Base-by-base conservation (phyloP, 2,329 filamentous ascomycete species). In the Helotiales sp. region DNA sequence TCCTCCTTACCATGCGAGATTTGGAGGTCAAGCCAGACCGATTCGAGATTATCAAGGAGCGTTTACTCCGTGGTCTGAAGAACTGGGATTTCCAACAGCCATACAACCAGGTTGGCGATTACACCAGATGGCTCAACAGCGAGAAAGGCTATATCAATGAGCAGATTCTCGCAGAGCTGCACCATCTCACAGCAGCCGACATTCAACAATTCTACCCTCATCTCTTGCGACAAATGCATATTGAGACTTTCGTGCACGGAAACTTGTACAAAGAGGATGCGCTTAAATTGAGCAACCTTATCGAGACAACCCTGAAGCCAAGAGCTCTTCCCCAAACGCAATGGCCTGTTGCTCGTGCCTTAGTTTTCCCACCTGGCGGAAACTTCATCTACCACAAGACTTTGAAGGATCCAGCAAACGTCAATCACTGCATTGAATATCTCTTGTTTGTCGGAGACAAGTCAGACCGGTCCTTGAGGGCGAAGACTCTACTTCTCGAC, bases 191-290 rank as follows among this genome's bases (percentile, higher is more conserved):
- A 0, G 86, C 87, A 0, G 88, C 92, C 26, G 90, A 93, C 67
- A 87, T 97, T 45, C 86, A 89, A 58, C 81, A 85, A 6, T 97
- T 97, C 81, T 91, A 91, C 77, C 91, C 91, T 50, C 90, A 96
- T 74, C 82, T 97, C 55, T 84, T 98, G 49, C 85, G 88, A 13
- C 93, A 98, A 77, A 85, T 95, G 72, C 91, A 97, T 75, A 90
- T 97, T 70, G 96, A 99, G 78, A 86, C 93, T 2, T 87, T 97
- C 65, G 91, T 90, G 0, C 94, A 97, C 74, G 96, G 96, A 61
- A 99, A 99, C 78, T 78, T 99, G 64, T 93, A 97, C 83, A 96
- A 94, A 80, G 93, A 97, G 77, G 96, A 99, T 76, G 93, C 93
- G 0, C 83, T 97, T 63, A 91, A 90, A 77, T 86, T 97, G 77